phyloP scores from a whole-genome alignment of 305 asterid species.

The Fraxinus floribunda region DNA sequence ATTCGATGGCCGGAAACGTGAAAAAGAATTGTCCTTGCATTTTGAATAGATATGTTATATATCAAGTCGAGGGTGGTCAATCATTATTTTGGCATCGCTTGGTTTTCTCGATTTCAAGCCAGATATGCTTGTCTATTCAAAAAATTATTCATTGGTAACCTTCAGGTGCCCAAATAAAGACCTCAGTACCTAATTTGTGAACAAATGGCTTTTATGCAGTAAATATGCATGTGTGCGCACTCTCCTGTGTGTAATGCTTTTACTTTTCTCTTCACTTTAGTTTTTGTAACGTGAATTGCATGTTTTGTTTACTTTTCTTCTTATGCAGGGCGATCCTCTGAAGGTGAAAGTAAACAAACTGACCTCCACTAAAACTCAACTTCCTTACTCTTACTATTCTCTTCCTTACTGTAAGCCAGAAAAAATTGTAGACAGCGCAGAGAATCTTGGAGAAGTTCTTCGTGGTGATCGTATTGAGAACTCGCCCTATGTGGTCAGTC shows the following conservation, averaged over 20 bases:
- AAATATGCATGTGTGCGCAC: background rate
- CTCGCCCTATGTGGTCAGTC: slow-evolving; percentile 2
- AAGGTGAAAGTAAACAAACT: slow-evolving; percentile 2
- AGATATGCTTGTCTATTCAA: background rate
- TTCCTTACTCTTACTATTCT: background rate
- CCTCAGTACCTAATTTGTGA: background rate
- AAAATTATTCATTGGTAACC: background rate
- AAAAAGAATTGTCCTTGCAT: background rate
- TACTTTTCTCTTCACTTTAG: background rate
- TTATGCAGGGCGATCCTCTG: background rate
- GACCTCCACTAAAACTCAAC: slow-evolving; percentile 3
- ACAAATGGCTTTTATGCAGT: background rate
- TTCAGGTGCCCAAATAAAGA: background rate
- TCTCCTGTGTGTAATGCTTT: background rate
- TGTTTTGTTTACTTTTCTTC: background rate
- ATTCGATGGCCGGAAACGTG: background rate
- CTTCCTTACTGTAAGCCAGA: slow-evolving; percentile 4
- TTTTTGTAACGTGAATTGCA: background rate
- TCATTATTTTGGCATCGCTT: background rate
- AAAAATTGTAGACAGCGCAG: background rate
- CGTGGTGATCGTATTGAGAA: slow-evolving; percentile 2
- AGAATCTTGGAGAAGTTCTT: slow-evolving; percentile 7
- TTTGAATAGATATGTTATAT: background rate
- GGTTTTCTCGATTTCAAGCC: background rate
- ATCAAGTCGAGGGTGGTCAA: background rate